Percentiles rank a stretch among this genome's conserved stretches.
These are phyloP conservation scores for Alisma plantagoaquatica DNA, from an alignment of 106 monocot genomes.

Conservation along the genomic window DNA sequence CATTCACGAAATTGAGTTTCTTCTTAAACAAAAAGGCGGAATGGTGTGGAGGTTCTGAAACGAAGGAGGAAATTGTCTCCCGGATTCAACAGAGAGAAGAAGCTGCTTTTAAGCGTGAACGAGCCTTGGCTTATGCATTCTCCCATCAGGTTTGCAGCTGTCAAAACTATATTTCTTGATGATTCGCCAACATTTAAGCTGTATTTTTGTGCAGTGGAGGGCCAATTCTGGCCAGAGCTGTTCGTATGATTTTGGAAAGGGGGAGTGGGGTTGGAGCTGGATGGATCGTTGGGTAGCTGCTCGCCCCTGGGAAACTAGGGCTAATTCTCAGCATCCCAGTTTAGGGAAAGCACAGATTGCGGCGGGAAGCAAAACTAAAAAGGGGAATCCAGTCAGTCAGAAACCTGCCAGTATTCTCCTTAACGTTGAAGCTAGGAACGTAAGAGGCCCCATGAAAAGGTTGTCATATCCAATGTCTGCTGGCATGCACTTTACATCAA, in stretches of 20 bases:
- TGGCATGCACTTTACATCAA: too few species aligned
- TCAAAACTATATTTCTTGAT: neutral
- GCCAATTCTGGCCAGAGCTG: slow-evolving; percentile 39
- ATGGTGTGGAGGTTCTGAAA: slow-evolving; percentile 80
- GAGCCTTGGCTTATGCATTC: slow-evolving; percentile 85
- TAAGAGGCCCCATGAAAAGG: slow-evolving; percentile 23
- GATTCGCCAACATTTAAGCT: too few species aligned
- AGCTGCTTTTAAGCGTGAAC: slow-evolving; percentile 81
- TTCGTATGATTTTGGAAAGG: slow-evolving; percentile 57
- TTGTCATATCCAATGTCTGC: slow-evolving; percentile 9
- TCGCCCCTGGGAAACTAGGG: slow-evolving; percentile 74
- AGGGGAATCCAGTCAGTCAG: too few species aligned
- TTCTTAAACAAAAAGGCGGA: slow-evolving; percentile 30
- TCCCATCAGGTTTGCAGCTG: slow-evolving; percentile 57
- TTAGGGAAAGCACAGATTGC: slow-evolving; percentile 19
- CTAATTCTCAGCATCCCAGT: slow-evolving; percentile 13
- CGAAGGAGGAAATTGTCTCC: slow-evolving; percentile 57
- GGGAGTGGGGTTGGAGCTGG: slow-evolving; percentile 93
- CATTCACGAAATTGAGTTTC: too few species aligned
- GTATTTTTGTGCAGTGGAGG: too few species aligned
- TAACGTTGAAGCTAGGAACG: too few species aligned
- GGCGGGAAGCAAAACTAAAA: slow-evolving; percentile 14
- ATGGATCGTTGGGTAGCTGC: slow-evolving; percentile 72
- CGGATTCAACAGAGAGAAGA: slow-evolving; percentile 76
- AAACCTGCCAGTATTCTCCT: too few species aligned